Percentiles rank a stretch among this genome's conserved stretches.
Evolutionary conservation across 768 basidiomycete species (phyloP).

Genomic region (Kwoniella sp.): DNA sequence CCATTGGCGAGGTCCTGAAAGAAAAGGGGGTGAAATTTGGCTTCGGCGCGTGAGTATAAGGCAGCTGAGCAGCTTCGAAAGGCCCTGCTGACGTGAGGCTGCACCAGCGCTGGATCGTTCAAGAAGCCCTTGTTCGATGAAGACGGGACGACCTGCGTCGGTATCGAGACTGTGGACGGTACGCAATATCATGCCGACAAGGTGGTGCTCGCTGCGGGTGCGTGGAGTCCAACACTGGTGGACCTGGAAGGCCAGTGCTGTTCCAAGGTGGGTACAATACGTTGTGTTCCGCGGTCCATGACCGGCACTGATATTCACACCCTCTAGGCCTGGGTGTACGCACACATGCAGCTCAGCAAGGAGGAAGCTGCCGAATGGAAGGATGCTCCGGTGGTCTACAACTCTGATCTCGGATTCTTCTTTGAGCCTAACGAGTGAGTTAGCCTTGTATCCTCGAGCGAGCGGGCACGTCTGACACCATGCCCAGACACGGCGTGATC

Average conservation of each 20-base stretch:
- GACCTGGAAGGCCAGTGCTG: conserved; percentile 40
- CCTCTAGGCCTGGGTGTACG: conserved; percentile 31
- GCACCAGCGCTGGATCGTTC: conserved; percentile 29
- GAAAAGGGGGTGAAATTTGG: conserved; percentile 27
- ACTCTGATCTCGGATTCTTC: conserved; percentile 43
- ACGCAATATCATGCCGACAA: conserved; percentile 26
- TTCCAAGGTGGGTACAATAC: conserved; percentile 26
- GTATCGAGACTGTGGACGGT: conserved; percentile 33
- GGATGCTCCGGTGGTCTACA: conserved; percentile 34
- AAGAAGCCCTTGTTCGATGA: conserved; percentile 21
- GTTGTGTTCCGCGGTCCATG: neutral
- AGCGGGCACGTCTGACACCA: neutral
- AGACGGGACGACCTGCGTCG: conserved; percentile 25
- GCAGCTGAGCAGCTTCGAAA: neutral
- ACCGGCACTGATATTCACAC: neutral
- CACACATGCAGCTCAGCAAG: conserved; percentile 33
- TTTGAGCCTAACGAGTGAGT: conserved; percentile 33
- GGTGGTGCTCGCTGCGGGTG: conserved; percentile 38
- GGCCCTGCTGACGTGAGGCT: neutral
- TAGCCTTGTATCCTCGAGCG: too few species aligned
- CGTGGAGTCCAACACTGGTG: conserved; percentile 34
- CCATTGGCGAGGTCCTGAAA: conserved; percentile 28
- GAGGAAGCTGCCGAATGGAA: conserved; percentile 30
- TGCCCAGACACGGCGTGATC: conserved; percentile 17
- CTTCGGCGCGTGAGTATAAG: conserved; percentile 21